Evolutionary conservation across 805 yeast species (phyloP), one percentile per base, ranked within the genome.

Genomic region (Metschnikowia peoriensis): DNA sequence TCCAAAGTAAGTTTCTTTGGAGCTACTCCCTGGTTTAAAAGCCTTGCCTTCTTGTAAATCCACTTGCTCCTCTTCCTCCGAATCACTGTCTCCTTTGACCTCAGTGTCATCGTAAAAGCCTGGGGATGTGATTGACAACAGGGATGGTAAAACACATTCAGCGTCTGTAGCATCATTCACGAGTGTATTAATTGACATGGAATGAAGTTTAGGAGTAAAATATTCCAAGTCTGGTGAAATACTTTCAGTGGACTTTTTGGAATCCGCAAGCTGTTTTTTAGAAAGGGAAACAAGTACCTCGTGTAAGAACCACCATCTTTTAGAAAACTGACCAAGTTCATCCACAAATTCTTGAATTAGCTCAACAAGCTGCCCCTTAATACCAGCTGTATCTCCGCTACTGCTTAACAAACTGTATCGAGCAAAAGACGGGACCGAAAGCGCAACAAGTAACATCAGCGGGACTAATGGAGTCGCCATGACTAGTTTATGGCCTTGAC

Each of bases 61-160:
- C 35, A 6, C 14, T 32, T 32, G 35, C 14, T 32, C 14, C 2
- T 32, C 35, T 4, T 49, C 40, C 29, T 53, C 59, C 1, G 41
- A 51, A 7, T 44, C 58, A 6, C 49, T 48, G 9, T 48, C 59
- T 11, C 48, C 59, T 15, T 53, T 52, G 27, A 38, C 49, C 17
- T 53, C 38, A 10, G 51, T 55, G 10, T 56, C 60, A n/a, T 58
- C 61, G 54, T 56, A 58, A 52, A 53, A 59, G 6, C 58, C 61
- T 0, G 62, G 62, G 7, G 61, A 57, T 1, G 61, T 50, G 37
- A 57, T 54, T 28, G 62, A 56, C 32, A 52, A 44, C 45, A 53
- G 54, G 39, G 53, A 46, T 0, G 60, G 61, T 8, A 57, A 51
- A 16, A 52, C 49, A 7, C 56, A 40, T 42, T 56, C 61, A 7